Evolutionary conservation across 1,284 basidiomycete species (phyloP), one percentile per base, ranked within the genome.

Genomic region (Naganishia liquefaciens): DNA sequence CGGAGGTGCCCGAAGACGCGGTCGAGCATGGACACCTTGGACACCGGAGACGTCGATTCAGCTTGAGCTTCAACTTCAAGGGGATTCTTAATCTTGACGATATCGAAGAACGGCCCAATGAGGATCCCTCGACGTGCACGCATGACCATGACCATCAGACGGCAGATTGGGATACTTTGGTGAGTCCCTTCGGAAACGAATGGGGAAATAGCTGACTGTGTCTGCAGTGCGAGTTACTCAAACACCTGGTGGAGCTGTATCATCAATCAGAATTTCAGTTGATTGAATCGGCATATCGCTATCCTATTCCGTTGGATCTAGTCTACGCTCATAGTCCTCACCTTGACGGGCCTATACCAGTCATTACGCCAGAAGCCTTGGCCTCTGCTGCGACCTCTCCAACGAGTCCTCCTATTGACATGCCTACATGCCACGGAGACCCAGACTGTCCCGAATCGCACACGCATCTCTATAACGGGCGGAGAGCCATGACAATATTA

Each of bases 21-120:
- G 47, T 25, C 33, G 46, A 47, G 19, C 13, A 21, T 17, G 33
- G 23, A 13, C 57, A 50, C 15, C 33, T 13, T 33, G 33, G 57
- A 39, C 37, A 46, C 10, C 43, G 57, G 21, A 37, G 33, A 27
- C 30, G 55, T 10, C 46, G 57, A 27, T 60, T 60, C 46, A 60
- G 57, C 37, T 39, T 60, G 46, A 60, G 44, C 39, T 60, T 60
- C 21, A 60, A 60, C 27, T 50, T 60, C 27, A 60, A 60, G 30
- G 46, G 47, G n/a, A 60, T 60, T n/a, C 39, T 60, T 21, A 50
- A 60, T 49, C 39, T 60, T 30, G 57, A 60, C 19, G 57, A 60
- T 50, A 60, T 60, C 13, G 57, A 60, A 23, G 57, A 60, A 60
- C 46, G 57, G 46, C 57, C 49, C 33, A 50, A 60, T 5, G 57